A percentile compares a stretch with the other conserved stretches of the same genome.
Conservation (phyloP, 768 basidiomycete species). For the Postia placenta region DNA sequence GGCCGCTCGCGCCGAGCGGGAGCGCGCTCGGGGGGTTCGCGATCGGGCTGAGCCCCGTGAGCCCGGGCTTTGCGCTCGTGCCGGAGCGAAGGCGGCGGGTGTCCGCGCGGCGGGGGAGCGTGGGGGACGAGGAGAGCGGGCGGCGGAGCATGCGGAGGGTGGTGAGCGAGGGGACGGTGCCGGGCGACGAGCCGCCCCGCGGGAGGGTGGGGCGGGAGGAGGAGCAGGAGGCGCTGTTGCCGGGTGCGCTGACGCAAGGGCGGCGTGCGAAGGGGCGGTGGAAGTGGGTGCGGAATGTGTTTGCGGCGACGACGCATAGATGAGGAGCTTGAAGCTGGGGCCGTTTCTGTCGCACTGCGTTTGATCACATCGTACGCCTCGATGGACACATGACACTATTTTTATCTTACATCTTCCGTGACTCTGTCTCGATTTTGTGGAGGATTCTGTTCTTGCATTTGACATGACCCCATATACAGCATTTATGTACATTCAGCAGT, state of each 20-base stretch:
- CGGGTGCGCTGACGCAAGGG: not conserved
- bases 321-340: too few relatives aligned
- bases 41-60: slow-evolving; percentile 69
- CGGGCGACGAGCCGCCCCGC: slow-evolving; percentile 15
- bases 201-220: slow-evolving; percentile 19
- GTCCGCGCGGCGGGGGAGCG: slow-evolving; percentile 25
- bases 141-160: not conserved
- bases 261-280: slow-evolving; percentile 18
- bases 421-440: too few relatives aligned
- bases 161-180: slow-evolving; percentile 3
- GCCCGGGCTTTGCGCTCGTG: slow-evolving; percentile 71
- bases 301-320: slow-evolving; percentile 8
- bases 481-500: too few relatives aligned
- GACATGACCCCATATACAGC: too few relatives aligned
- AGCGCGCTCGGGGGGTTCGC: slow-evolving; percentile 46
- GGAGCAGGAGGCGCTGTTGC: slow-evolving; percentile 12
- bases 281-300: slow-evolving; percentile 23
- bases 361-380: not conserved
- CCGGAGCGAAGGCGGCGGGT: slow-evolving; percentile 45
- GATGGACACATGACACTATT: not conserved
- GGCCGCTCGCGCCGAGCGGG: slow-evolving; percentile 18
- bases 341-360: not conserved
- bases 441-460: too few relatives aligned
- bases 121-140: slow-evolving; percentile 6
- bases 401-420: too few relatives aligned